Base-by-base conservation (phyloP, 441 rosid genomes). In the Croton setiger region DNA sequence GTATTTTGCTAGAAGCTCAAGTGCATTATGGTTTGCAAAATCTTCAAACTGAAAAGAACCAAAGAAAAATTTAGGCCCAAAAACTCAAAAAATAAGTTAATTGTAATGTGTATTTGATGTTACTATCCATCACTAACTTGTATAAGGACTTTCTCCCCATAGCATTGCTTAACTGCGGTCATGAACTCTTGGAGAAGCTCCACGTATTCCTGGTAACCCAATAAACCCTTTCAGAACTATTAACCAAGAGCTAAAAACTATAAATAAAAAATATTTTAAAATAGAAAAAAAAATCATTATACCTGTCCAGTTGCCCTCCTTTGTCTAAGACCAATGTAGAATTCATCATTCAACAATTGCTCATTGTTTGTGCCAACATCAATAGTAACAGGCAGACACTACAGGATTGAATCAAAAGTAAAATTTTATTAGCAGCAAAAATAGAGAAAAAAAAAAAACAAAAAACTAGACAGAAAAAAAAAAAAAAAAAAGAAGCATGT, bases 341-440 rank as follows among this genome's bases (percentile, higher is more conserved):
- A 90, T 76, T 92, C 96, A 70, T 92, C 90, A 71, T 87, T 80
- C 79, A 92, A 77, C 79, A 92, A 78, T 73, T 81, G 70, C 85
- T 86, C 83, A 43, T 92, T 92, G 85, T 90, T 92, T 65, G 98
- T 92, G 52, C 98, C 97, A 49, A 93, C 97, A 87, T 93, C 98
- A 62, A 93, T 90, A 54, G 97, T 93, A 54, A 93, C 68, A 31
- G 97, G 97, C 83, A 90, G 80, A 79, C 98, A 92, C 97, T 92
- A 81, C 73, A 52, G 66, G 37, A 55, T 37, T 33, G 59, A 60
- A n/a, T n/a, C n/a, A n/a, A n/a, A n/a, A 35, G 6, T 31, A 18
- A 53, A 62, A 57, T 17, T 36, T 66, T 62, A 47, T 66, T 58
- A 47, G 60, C 35, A 64, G n/a, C n/a, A 55, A 59, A 35, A 56